Conservation (phyloP, 2,329 filamentous ascomycete species). For the Xylariaceae sp. region DNA sequence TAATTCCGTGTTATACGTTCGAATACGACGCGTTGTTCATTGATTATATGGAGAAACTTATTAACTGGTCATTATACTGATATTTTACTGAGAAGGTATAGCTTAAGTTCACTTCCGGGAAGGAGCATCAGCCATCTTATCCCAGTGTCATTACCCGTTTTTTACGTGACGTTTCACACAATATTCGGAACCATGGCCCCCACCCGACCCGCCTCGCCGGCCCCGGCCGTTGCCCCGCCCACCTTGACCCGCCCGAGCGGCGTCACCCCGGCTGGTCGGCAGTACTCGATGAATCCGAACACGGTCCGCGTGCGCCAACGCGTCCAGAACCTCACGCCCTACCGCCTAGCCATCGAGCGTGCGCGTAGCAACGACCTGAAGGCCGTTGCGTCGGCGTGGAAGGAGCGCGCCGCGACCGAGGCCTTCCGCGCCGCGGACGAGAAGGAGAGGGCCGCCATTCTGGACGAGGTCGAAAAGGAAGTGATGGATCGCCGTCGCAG, state of each 20-base stretch:
- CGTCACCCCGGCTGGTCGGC: constrained; percentile 2
- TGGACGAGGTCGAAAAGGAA: constrained; percentile 12
- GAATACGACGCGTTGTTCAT: no score
- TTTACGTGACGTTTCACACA: no score
- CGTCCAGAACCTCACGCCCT: constrained; percentile 14
- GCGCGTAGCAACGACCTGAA: constrained; percentile 21
- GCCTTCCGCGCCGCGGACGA: constrained; percentile 8
- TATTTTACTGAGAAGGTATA: no score
- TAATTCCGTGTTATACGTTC: no score
- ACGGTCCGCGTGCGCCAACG: constrained; percentile 22
- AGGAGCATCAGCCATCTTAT: no score
- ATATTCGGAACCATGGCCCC: no score
- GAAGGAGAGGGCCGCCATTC: constrained; percentile 6
- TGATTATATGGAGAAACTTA: no score
- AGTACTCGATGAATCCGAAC: constrained; percentile 26
- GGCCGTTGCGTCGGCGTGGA: constrained; percentile 19
- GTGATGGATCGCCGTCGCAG: constrained; percentile 18
- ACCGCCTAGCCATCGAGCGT: constrained; percentile 14
- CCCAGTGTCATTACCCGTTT: no score
- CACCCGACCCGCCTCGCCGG: no score
- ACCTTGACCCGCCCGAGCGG: not conserved
- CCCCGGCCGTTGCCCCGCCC: no score
- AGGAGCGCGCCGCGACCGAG: constrained; percentile 6
- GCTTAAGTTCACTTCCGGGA: no score
- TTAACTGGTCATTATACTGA: no score